phyloP scores from a whole-genome alignment of 352 stramenopile species.

The Phytopythium oedochilum region DNA sequence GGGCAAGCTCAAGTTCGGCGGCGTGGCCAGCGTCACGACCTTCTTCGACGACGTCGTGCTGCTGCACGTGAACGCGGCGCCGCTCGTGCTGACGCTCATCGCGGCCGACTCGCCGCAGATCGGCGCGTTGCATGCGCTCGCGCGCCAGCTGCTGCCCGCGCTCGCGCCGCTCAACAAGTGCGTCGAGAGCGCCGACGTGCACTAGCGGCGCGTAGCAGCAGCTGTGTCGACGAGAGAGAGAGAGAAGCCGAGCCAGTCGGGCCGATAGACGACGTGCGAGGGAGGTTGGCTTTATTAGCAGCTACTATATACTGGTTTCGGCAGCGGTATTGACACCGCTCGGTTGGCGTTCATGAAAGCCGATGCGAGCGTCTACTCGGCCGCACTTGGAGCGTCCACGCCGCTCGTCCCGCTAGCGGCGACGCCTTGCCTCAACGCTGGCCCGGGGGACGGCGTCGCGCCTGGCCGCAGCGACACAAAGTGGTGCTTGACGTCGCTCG shows the following conservation, averaged over 20 bases:
- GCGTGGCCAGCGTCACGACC: constrained; percentile 61
- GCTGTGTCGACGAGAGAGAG: too few relatives aligned
- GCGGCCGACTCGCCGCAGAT: constrained; percentile 53
- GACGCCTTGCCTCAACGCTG: too few relatives aligned
- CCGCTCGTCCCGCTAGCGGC: too few relatives aligned
- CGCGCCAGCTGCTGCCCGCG: constrained; percentile 46
- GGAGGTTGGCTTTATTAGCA: too few relatives aligned
- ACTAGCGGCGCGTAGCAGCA: constrained; percentile 25
- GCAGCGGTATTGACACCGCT: too few relatives aligned
- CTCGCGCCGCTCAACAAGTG: constrained; percentile 65
- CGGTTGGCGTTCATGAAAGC: too few relatives aligned
- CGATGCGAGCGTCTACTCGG: too few relatives aligned
- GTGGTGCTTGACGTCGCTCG: not conserved
- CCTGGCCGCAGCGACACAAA: not conserved
- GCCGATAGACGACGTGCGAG: too few relatives aligned
- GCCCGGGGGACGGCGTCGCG: too few relatives aligned
- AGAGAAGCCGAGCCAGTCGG: too few relatives aligned
- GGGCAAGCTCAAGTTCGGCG: constrained; percentile 77
- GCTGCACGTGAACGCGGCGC: constrained; percentile 72
- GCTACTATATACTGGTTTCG: too few relatives aligned
- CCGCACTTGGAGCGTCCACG: too few relatives aligned
- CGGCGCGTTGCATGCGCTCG: constrained; percentile 54
- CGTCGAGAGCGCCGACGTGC: constrained; percentile 69
- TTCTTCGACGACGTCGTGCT: constrained; percentile 75
- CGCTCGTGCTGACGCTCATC: constrained; percentile 76